These are phyloP conservation scores for Rubia tinctorum DNA, from an alignment of 305 asterid species.

Conservation along the genomic window DNA sequence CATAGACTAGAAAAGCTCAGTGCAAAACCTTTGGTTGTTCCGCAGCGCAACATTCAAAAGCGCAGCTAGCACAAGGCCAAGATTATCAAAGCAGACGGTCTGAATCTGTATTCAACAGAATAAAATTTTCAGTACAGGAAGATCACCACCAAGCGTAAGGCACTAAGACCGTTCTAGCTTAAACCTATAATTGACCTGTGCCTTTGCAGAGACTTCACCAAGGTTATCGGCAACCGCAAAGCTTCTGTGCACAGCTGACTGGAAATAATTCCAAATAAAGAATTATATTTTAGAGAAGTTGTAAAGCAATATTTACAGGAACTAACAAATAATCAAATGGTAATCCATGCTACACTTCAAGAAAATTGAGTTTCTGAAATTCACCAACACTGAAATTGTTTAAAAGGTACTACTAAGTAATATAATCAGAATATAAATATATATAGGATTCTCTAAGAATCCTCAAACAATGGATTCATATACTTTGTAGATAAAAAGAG, in stretches of 20 bases:
- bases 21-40: constrained; percentile 63
- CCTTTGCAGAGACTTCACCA: constrained; percentile 92
- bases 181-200: constrained; percentile 49
- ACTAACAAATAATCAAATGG: neutral
- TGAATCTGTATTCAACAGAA: constrained; percentile 63
- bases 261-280: constrained; percentile 12
- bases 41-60: constrained; percentile 53
- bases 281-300: constrained; percentile 16
- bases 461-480: neutral
- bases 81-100: constrained; percentile 89
- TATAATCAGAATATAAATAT: neutral
- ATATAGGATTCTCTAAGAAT: neutral
- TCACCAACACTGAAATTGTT: too few species aligned
- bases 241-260: constrained; percentile 95
- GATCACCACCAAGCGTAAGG: neutral
- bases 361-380: too few species aligned
- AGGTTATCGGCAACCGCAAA: constrained; percentile 87
- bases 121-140: constrained; percentile 17
- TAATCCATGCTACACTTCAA: too few species aligned
- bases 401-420: neutral
- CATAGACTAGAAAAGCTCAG: constrained; percentile 14
- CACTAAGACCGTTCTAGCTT: neutral
- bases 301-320: neutral
- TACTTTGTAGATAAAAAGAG: neutral
- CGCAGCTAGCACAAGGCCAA: constrained; percentile 86